Percentiles rank a stretch among this genome's conserved stretches.
These are phyloP conservation scores for Leishmania amazonensis DNA, from an alignment of 208 protist genomes.

Conservation along the genomic window DNA sequence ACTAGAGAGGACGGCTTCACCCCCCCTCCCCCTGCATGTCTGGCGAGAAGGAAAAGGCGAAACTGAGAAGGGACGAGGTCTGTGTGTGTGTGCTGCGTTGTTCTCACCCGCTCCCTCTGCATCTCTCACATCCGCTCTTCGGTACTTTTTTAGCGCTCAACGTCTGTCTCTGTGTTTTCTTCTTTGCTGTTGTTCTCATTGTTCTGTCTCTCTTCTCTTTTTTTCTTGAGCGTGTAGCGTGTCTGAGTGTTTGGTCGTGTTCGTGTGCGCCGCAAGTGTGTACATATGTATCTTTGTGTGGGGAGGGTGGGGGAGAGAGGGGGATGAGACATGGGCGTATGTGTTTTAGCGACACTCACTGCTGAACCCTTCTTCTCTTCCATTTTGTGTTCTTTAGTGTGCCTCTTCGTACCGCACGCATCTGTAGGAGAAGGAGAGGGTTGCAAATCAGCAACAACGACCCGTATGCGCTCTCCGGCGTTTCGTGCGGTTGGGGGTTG, in stretches of 20 bases:
- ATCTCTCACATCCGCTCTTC: neutral
- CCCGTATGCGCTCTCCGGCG: neutral
- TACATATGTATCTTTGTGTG: neutral
- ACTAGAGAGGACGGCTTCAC: slow-evolving; percentile 7
- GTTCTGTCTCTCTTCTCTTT: neutral
- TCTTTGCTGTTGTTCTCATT: neutral
- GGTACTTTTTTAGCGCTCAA: neutral
- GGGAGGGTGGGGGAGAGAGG: too few species aligned
- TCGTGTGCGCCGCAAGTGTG: neutral
- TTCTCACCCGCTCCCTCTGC: neutral
- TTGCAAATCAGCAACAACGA: neutral
- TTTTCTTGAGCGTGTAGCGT: neutral
- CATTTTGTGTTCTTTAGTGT: neutral
- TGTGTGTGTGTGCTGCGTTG: neutral
- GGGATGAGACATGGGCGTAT: too few species aligned
- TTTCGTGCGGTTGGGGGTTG: neutral
- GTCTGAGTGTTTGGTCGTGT: too few species aligned
- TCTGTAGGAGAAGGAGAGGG: neutral
- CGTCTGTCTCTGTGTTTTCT: neutral
- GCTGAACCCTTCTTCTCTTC: neutral
- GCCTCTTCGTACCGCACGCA: neutral
- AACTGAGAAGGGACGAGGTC: neutral
- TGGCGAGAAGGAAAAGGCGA: neutral
- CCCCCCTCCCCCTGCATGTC: neutral
- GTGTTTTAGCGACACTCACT: neutral